These are phyloP conservation scores for Paraglomus brasilianum DNA, from an alignment of 192 early-diverging fungal species.

Conservation along the genomic window DNA sequence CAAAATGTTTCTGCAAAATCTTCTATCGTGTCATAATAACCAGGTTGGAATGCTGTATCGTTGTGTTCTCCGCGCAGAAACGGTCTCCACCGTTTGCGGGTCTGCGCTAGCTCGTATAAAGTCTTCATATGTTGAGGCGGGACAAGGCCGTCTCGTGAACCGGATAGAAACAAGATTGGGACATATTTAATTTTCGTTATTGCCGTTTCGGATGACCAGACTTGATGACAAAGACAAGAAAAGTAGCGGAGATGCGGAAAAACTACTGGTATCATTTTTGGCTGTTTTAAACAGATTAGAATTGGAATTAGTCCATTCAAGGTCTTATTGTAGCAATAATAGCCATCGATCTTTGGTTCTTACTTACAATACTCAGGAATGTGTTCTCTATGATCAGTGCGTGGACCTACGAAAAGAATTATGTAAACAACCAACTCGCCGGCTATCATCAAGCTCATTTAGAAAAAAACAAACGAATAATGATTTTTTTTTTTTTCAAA, in stretches of 20 bases:
- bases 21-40: slow-evolving; percentile 79
- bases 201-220: slow-evolving; percentile 79
- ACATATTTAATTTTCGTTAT: slow-evolving; percentile 63
- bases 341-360: background rate
- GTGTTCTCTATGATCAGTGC: slow-evolving; percentile 94
- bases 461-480: background rate
- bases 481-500: background rate
- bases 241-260: slow-evolving; percentile 73
- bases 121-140: slow-evolving; percentile 84
- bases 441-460: background rate
- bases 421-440: background rate
- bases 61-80: slow-evolving; percentile 90
- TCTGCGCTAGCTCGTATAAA: slow-evolving; percentile 64
- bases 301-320: background rate
- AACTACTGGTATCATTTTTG: slow-evolving; percentile 83
- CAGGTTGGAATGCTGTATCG: slow-evolving; percentile 82
- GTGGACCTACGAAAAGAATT: slow-evolving; percentile 46
- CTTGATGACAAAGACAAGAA: slow-evolving; percentile 82
- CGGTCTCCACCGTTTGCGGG: slow-evolving; percentile 53
- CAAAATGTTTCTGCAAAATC: slow-evolving; percentile 42
- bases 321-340: background rate
- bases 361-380: slow-evolving; percentile 77
- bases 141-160: slow-evolving; percentile 81
- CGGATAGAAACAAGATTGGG: slow-evolving; percentile 83
- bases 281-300: slow-evolving; percentile 43